Conservation (phyloP, 2,329 filamentous ascomycete genomes). For the Phialemonium atrogriseum region DNA sequence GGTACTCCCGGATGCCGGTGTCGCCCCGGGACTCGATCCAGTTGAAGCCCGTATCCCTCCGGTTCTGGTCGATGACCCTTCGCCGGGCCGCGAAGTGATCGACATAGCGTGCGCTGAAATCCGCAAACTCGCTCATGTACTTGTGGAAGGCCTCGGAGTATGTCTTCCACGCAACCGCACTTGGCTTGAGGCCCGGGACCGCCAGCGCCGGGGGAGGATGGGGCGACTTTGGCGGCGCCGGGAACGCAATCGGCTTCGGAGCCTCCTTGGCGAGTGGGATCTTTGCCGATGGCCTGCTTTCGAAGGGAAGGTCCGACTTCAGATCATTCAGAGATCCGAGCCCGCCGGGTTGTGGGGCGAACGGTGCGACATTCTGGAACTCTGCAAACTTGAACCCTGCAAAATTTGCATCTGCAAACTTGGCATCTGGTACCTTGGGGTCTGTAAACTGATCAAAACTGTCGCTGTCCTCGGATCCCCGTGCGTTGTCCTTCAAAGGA, state of each 20-base stretch:
- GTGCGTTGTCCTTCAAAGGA: constrained; percentile 23
- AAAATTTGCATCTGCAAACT: no score
- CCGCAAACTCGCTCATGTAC: constrained; percentile 44
- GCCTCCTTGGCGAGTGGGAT: constrained; percentile 25
- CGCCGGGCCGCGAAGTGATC: constrained; percentile 48
- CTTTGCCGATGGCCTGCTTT: constrained; percentile 38
- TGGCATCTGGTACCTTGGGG: no score
- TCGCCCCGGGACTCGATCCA: constrained; percentile 37
- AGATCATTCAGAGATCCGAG: constrained; percentile 48
- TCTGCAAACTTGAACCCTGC: constrained; percentile 40
- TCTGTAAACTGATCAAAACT: constrained; percentile 38
- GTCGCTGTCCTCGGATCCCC: constrained; percentile 47
- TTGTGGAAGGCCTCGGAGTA: constrained; percentile 45
- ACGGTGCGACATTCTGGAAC: constrained; percentile 47
- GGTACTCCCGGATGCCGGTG: constrained; percentile 47
- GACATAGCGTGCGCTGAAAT: constrained; percentile 44
- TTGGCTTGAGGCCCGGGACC: constrained; percentile 35
- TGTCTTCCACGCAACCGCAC: constrained; percentile 33
- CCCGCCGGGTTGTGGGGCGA: constrained; percentile 36
- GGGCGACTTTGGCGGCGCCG: constrained; percentile 40
- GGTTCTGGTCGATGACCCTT: constrained; percentile 27
- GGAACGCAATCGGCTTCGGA: constrained; percentile 33
- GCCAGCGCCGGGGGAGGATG: constrained; percentile 33
- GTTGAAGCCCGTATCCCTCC: constrained; percentile 31
- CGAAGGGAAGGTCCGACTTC: constrained; percentile 48